A percentile compares a stretch with the other conserved stretches of the same genome.
Evolutionary conservation across 2,329 filamentous ascomycete species (phyloP).

Genomic region (Clonostachys byssicola): DNA sequence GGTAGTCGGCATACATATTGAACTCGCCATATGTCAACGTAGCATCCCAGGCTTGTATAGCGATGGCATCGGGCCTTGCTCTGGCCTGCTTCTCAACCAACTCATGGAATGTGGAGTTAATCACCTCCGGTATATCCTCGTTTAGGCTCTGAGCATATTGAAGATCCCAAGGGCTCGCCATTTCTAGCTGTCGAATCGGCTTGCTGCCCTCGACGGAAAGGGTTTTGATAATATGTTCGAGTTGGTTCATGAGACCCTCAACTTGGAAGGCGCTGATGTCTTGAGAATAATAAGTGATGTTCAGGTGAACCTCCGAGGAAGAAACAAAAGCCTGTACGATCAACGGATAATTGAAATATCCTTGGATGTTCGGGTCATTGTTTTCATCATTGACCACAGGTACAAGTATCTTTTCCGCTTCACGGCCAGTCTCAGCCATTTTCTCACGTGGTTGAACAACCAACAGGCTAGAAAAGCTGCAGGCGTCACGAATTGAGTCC

Average conservation of each 20-base stretch:
- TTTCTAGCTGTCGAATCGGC: not conserved
- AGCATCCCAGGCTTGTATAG: slow-evolving; percentile 1
- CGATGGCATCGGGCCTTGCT: not conserved
- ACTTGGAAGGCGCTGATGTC: not conserved
- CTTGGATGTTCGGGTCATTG: slow-evolving; percentile 18
- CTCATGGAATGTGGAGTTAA: not conserved
- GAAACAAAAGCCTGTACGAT: not conserved
- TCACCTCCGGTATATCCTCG: not conserved
- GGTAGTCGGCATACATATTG: not conserved
- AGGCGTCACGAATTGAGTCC: slow-evolving; percentile 3
- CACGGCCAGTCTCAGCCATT: slow-evolving; percentile 4
- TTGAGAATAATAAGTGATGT: slow-evolving; percentile 1
- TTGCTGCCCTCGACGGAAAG: slow-evolving; percentile 1
- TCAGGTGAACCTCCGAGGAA: not conserved
- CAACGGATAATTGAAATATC: slow-evolving; percentile 2
- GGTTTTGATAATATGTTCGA: slow-evolving; percentile 1
- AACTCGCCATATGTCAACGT: slow-evolving; percentile 1
- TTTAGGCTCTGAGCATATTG: not conserved
- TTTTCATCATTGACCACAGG: not conserved
- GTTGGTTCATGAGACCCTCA: slow-evolving; percentile 1
- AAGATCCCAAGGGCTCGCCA: slow-evolving; percentile 1
- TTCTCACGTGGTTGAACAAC: slow-evolving; percentile 6
- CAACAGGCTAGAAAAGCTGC: slow-evolving; percentile 8
- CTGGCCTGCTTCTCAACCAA: slow-evolving; percentile 1
- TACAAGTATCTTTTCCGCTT: not conserved